These are phyloP conservation scores for Anaeromyces robustus DNA, from an alignment of 192 early-diverging fungal species.

Conservation along the genomic window DNA sequence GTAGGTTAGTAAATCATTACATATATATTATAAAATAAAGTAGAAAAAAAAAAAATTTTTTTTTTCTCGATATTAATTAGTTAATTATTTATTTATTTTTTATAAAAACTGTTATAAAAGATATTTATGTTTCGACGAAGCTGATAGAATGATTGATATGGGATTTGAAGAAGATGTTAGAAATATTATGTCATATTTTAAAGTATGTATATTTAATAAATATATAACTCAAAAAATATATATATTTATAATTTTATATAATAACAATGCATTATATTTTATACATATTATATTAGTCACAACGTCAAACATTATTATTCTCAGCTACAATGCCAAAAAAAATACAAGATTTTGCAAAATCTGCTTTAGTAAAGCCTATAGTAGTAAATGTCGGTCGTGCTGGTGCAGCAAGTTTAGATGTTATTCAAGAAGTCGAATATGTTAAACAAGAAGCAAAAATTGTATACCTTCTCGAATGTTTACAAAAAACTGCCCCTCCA, in stretches of 20 bases:
- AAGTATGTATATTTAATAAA: slow-evolving; percentile 12
- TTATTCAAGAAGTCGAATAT: slow-evolving; percentile 95
- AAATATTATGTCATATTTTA: slow-evolving; percentile 90
- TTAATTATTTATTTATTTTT: no score
- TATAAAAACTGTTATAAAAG: slow-evolving; percentile 8
- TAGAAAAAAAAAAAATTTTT: no score
- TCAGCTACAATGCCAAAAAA: slow-evolving; percentile 96
- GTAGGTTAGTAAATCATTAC: slow-evolving; percentile 45
- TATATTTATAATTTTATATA: not conserved
- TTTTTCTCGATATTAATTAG: no score
- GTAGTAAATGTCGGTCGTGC: slow-evolving; percentile 97
- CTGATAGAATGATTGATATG: slow-evolving; percentile 97
- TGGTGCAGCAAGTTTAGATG: slow-evolving; percentile 88
- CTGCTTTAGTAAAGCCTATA: slow-evolving; percentile 72
- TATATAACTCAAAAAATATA: not conserved
- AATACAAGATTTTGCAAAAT: slow-evolving; percentile 90
- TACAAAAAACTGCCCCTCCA: slow-evolving; percentile 94
- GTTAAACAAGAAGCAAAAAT: slow-evolving; percentile 93
- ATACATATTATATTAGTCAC: slow-evolving; percentile 30
- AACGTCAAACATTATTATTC: slow-evolving; percentile 93
- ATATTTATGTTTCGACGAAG: slow-evolving; percentile 88
- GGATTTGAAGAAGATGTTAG: slow-evolving; percentile 96
- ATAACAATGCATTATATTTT: no score
- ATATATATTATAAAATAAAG: no score
- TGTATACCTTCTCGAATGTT: slow-evolving; percentile 81